Evolutionary conservation across 1,284 basidiomycete genomes (phyloP), one percentile per base, ranked within the genome.

Genomic region (Sanguinoderma infundibulare): DNA sequence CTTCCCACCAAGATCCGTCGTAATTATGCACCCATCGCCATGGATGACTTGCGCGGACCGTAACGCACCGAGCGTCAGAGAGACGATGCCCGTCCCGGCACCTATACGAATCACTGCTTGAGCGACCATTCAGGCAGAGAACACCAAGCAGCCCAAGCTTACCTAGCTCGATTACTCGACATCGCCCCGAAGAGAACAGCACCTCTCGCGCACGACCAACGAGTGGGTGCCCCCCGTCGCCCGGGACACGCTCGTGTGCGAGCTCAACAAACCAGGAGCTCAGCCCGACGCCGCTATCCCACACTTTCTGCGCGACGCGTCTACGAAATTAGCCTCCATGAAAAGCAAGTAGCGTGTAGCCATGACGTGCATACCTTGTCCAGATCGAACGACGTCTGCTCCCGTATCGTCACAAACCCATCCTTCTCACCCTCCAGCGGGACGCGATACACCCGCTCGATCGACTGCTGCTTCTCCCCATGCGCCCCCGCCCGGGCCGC

Each of bases 261-360:
- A 80, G 74, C 64, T 74, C 74, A 15, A 81, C 75, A 17, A 95
- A 77, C 91, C 92, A 95, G 0, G 91, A 85, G 58, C 88, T 87
- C 24, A 95, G 77, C 1, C 91, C 92, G 51, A 95, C 82, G 1
- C 93, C 94, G 58, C 92, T 95, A 73, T 96, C 94, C 94, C 94
- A 95, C 55, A 95, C 84, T 92, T 95, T 96, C 94, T 95, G 57
- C 32, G 59, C 56, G 67, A 57, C 68, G 30, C 47, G 30, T 50
- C 70, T 73, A 56, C 50, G 62, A 46, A 46, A 67, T 47, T 56
- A 52, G 44, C 52, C 55, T 49, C 20, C 44, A 22, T 8, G 8
- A 14, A 34, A 10, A 12, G 5, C 14, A 30, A 44, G 4, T n/a
- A 22, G 53, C 22, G 54, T 32, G 30, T 10, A 22, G 32, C 32